Evolutionary conservation across 306 rosid genomes (phyloP), one percentile per base, ranked within the genome.

Genomic region (Prunus campanulata): DNA sequence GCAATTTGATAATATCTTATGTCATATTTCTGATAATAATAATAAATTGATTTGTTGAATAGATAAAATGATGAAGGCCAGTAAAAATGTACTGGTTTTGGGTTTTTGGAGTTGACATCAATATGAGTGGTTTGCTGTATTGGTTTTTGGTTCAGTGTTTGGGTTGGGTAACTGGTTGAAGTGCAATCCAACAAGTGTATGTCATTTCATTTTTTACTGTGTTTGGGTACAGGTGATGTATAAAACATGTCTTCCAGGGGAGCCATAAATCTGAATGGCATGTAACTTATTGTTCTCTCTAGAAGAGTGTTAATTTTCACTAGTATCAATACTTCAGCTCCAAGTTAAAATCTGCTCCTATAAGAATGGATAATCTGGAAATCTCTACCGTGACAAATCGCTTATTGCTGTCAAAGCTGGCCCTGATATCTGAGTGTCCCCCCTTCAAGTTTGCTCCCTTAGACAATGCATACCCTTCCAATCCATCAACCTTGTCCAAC

Each of bases 321-420:
- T 12, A 49, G 32, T 68, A n/a, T 47, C 55, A 11, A 46, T 20
- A 51, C 15, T 35, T 71, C 25, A 80, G 32, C 61, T 80, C 89
- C 66, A 93, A 51, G 84, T 76, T 77, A 79, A 94, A 91, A 73
- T 87, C 88, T 82, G 83, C 72, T 44, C 96, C 91, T 13, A 93
- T 90, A 72, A 83, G 93, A 50, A 83, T 79, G 8, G 89, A 75
- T 71, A 94, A 49, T 7, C 79, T 73, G 32, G 90, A 71, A 75
- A 81, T 67, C 83, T 88, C 88, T 4, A 85, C 64, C 15, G 1
- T 78, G 74, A 59, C 66, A 74, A 87, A 90, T 68, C 84, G 46
- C 10, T 85, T 80, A 19, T 74, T 66, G 22, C 76, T 64, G 22
- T 81, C 78, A 54, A 79, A 22, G 9, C 73, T 39, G 77, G 77